Base-by-base conservation (phyloP, 2,329 filamentous ascomycete genomes). In the Didymella keratinophila region DNA sequence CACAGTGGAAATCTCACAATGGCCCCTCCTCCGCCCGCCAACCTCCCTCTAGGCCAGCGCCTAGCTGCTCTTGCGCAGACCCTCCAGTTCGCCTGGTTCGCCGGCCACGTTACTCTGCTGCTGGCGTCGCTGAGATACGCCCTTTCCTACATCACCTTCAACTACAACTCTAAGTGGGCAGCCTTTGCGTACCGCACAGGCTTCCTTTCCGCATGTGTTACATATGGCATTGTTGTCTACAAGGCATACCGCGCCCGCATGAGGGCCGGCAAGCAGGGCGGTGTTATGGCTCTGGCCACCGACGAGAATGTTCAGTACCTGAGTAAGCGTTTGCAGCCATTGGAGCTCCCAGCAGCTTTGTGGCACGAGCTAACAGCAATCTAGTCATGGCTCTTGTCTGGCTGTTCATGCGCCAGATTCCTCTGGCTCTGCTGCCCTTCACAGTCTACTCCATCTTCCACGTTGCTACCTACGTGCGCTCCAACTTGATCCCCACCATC, bases 241-340 rank as follows among this genome's bases (percentile, higher is more conserved):
- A 99, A 99, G 87, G 93, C 92, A 58, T 92, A 93, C 83, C 89
- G 93, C 67, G 92, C 93, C 69, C 90, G 92, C 67, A 85, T 90
- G 70, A 90, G 92, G 84, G 84, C 88, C 48, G 89, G 89, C 64
- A 87, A 87, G 70, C 86, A 84, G 75, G 76, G 80, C 79, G 86
- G 90, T 58, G 78, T 84, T 47, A 53, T 94, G 58, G 85, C 88
- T 61, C 82, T 97, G 66, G 82, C 89, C 56, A 83, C 87, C 12
- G 95, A 99, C 77, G 95, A 99, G 85, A 99, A 99, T 79, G 92
- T 99, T 51, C 95, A 98, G 80, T 99, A 99, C 77, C 85, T 99
- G 61, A 83, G 95, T 98, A 85, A 76, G 92, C 81, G 34, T 45
- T 48, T 44, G n/a, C 27, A 52, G 18, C 34, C 23, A 12, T n/a